These are phyloP conservation scores for Cercospora sesami DNA, from an alignment of 2,329 filamentous ascomycete species.

Conservation along the genomic window DNA sequence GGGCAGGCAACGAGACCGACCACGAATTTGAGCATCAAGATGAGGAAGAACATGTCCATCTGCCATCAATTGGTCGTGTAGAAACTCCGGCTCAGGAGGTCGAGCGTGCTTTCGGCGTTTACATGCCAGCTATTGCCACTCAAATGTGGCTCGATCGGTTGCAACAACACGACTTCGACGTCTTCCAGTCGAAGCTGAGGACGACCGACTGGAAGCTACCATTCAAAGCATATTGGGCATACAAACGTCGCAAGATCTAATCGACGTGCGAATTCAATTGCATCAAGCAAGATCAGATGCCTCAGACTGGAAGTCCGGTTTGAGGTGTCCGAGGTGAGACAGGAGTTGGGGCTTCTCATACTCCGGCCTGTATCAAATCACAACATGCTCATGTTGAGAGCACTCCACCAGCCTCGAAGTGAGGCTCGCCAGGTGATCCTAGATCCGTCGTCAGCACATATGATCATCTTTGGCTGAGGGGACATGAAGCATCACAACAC, in stretches of 20 bases:
- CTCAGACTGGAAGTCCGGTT: neutral
- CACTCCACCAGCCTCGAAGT: neutral
- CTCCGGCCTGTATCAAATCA: neutral
- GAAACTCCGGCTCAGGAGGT: constrained; percentile 54
- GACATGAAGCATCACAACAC: neutral
- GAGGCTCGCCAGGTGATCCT: neutral
- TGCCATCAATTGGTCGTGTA: constrained; percentile 29
- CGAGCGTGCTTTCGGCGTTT: constrained; percentile 71
- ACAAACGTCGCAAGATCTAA: constrained; percentile 54
- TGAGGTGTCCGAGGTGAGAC: neutral
- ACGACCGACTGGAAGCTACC: constrained; percentile 79
- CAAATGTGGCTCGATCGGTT: constrained; percentile 75
- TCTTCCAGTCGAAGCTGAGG: constrained; percentile 66
- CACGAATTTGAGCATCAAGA: constrained; percentile 87
- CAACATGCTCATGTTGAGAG: neutral
- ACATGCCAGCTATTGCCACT: constrained; percentile 78
- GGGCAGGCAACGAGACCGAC: constrained; percentile 69
- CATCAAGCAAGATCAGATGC: neutral
- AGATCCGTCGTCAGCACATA: neutral
- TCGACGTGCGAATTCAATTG: neutral
- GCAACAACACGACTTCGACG: constrained; percentile 79
- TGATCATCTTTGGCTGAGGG: neutral
- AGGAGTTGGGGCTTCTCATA: neutral
- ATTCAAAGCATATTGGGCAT: constrained; percentile 70
- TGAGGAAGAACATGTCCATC: constrained; percentile 66